Percentiles rank a stretch among this genome's conserved stretches.
phyloP scores from a whole-genome alignment of 140 eudicot species.

The Senecio squalidus region DNA sequence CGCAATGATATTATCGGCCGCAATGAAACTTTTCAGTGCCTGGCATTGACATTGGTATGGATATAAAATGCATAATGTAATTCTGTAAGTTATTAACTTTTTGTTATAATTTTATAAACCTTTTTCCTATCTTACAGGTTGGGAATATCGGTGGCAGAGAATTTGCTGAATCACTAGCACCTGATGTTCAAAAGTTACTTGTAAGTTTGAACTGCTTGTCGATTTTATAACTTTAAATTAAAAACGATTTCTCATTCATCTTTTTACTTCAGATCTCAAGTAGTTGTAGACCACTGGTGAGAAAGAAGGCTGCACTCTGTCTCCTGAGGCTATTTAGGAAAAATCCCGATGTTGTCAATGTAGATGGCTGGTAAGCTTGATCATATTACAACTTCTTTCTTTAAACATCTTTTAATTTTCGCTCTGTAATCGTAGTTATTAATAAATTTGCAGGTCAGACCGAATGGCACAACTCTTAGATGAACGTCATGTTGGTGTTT shows the following conservation, averaged over 20 bases:
- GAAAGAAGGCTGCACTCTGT: constrained; percentile 97
- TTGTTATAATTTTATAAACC: background rate
- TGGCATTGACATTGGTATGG: constrained; percentile 92
- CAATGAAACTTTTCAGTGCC: constrained; percentile 96
- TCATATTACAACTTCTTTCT: constrained; percentile 2
- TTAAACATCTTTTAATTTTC: background rate
- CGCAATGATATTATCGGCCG: constrained; percentile 99
- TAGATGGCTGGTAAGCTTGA: constrained; percentile 81
- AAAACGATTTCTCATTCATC: constrained; percentile 12
- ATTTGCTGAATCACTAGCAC: constrained; percentile 96
- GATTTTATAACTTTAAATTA: constrained; percentile 8
- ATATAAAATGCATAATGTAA: constrained; percentile 4
- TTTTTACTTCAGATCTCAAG: constrained; percentile 70
- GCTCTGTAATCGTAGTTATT: constrained; percentile 3
- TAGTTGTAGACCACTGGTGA: constrained; percentile 97
- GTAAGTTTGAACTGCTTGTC: constrained; percentile 39
- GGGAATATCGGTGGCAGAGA: constrained; percentile 99
- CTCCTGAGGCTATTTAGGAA: constrained; percentile 87
- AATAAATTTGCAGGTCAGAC: constrained; percentile 64
- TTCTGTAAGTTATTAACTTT: background rate
- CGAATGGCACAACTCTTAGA: constrained; percentile 93
- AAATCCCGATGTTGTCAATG: constrained; percentile 91
- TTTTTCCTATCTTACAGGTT: constrained; percentile 45
- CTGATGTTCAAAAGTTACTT: constrained; percentile 96
- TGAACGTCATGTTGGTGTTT: constrained; percentile 93